A percentile compares a stretch with the other conserved stretches of the same genome.
Conservation (phyloP, 192 early-diverging fungal genomes). For the Coemansia sp. region DNA sequence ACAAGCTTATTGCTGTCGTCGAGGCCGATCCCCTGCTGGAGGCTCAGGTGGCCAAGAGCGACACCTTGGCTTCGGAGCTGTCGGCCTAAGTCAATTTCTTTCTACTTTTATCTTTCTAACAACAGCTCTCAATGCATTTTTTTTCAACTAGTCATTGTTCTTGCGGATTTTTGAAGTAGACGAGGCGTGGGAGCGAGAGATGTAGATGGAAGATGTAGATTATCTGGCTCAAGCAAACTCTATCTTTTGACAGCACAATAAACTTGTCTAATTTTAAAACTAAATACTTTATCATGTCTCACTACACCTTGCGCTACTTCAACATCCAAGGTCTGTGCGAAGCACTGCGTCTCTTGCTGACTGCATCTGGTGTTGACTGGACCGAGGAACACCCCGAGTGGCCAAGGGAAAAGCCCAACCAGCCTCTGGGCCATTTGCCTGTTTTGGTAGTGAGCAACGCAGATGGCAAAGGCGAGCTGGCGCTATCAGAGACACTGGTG, state of each 20-base stretch:
- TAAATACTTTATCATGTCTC: background rate
- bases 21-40: constrained; percentile 13
- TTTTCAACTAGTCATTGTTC: background rate
- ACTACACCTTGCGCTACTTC: constrained; percentile 48
- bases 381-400: constrained; percentile 31
- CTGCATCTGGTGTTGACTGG: constrained; percentile 45
- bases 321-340: constrained; percentile 27
- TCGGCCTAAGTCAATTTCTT: background rate
- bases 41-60: background rate
- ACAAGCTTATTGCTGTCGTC: constrained; percentile 11
- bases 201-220: background rate
- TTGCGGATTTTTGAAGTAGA: background rate
- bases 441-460: constrained; percentile 29
- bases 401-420: constrained; percentile 33
- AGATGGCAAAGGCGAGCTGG: constrained; percentile 22
- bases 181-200: background rate
- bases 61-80: background rate
- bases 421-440: constrained; percentile 39
- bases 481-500: constrained; percentile 45
- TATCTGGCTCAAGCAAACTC: background rate
- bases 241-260: background rate
- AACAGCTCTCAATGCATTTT: background rate
- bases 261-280: background rate
- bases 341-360: constrained; percentile 37
- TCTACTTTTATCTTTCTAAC: background rate